Percentiles rank a stretch among this genome's conserved stretches.
Conservation (phyloP, 306 rosid genomes). For the Castanea mollissima region DNA sequence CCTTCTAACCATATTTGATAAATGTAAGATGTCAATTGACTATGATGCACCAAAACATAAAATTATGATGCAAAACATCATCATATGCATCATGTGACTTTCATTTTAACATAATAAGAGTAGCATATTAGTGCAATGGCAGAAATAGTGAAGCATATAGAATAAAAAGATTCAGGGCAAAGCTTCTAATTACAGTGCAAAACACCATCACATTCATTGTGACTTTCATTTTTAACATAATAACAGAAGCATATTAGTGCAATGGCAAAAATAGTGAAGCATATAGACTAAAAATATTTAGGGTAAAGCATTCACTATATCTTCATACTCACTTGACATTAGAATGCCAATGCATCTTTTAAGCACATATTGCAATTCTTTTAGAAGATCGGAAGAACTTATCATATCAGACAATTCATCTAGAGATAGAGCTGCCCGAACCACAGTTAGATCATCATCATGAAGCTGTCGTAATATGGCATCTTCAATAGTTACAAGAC, state of each 20-base stretch:
- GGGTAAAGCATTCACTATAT: not conserved
- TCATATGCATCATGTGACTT: not conserved
- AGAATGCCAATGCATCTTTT: slow-evolving; percentile 56
- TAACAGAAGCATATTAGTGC: not conserved
- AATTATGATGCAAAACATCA: not conserved
- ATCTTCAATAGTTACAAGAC: slow-evolving; percentile 59
- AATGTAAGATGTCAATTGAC: not conserved
- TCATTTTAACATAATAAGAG: not conserved
- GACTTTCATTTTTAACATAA: not conserved
- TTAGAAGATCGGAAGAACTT: slow-evolving; percentile 50
- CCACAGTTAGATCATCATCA: slow-evolving; percentile 81
- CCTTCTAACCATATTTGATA: not conserved
- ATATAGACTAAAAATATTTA: not conserved
- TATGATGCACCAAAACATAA: not conserved
- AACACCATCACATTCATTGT: not conserved
- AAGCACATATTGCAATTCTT: slow-evolving; percentile 57
- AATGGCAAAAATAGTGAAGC: not conserved
- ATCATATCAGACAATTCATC: slow-evolving; percentile 55
- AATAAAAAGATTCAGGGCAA: too few relatives aligned
- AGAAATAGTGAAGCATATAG: not conserved
- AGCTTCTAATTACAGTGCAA: not conserved
- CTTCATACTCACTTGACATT: slow-evolving; percentile 48
- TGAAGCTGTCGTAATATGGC: slow-evolving; percentile 69
- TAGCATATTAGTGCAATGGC: not conserved
- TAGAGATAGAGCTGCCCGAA: slow-evolving; percentile 62